Evolutionary conservation across 257 asterid species (phyloP).

Genomic region (Schizonepeta tenuifolia): DNA sequence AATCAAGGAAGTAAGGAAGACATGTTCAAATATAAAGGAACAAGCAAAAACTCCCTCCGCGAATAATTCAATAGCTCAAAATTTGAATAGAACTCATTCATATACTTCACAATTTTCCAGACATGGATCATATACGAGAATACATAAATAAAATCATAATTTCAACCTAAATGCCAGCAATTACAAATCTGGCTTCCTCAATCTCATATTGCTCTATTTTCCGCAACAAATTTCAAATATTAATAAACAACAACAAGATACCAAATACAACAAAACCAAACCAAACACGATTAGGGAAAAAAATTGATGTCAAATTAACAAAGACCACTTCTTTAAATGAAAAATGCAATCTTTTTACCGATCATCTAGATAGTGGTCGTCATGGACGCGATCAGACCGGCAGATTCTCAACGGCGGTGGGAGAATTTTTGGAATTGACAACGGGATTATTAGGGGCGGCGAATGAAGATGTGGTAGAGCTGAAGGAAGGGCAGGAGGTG

Average conservation of each 20-base stretch:
- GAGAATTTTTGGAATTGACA: constrained; percentile 25
- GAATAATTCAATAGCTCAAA: background rate
- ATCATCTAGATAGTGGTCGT: constrained; percentile 25
- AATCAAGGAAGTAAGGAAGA: background rate
- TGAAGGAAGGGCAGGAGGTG: constrained; percentile 49
- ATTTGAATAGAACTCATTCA: background rate
- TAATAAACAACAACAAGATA: background rate
- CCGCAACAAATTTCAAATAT: constrained; percentile 14
- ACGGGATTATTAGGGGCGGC: constrained; percentile 38
- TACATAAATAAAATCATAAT: background rate
- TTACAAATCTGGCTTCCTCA: background rate
- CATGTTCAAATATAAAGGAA: background rate
- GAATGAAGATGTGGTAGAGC: constrained; percentile 42
- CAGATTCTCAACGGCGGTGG: constrained; percentile 64
- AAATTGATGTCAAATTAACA: background rate
- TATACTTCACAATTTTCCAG: background rate
- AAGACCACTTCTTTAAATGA: background rate
- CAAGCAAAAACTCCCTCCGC: background rate
- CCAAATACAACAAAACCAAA: constrained; percentile 8
- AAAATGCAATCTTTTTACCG: constrained; percentile 31
- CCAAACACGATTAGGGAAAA: background rate
- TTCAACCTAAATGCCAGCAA: background rate
- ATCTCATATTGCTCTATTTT: constrained; percentile 1
- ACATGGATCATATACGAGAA: background rate
- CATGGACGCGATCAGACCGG: constrained; percentile 58